phyloP scores from a whole-genome alignment of 2,329 filamentous ascomycete genomes.

The Fonsecaea pugnacius region DNA sequence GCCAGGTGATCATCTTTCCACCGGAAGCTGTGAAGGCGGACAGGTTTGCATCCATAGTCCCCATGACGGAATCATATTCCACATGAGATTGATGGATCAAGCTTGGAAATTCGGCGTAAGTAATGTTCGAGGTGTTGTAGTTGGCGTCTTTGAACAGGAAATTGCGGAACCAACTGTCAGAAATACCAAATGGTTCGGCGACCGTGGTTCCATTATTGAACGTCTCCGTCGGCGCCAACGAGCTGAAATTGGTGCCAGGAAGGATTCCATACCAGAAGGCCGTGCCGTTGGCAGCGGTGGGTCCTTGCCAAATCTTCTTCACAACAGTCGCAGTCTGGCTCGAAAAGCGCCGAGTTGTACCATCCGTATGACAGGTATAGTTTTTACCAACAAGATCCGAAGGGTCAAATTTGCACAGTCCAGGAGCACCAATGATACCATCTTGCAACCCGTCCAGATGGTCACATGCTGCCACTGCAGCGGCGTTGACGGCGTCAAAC shows the following conservation, averaged over 20 bases:
- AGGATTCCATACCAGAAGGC: constrained; percentile 45
- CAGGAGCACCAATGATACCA: constrained; percentile 35
- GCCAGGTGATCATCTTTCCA: constrained; percentile 51
- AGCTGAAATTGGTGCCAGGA: constrained; percentile 38
- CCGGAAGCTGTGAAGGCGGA: constrained; percentile 49
- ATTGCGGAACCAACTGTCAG: constrained; percentile 47
- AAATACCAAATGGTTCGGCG: constrained; percentile 37
- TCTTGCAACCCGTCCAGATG: constrained; percentile 37
- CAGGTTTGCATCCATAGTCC: constrained; percentile 45
- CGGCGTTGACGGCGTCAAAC: constrained; percentile 42
- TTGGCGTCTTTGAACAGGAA: constrained; percentile 44
- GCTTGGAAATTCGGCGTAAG: constrained; percentile 36
- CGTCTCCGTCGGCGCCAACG: constrained; percentile 40
- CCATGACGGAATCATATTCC: constrained; percentile 45
- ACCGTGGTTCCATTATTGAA: constrained; percentile 36
- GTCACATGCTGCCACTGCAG: constrained; percentile 42
- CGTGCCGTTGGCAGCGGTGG: constrained; percentile 31
- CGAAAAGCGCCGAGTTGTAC: constrained; percentile 8
- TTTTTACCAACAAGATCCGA: constrained; percentile 22
- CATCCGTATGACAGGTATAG: constrained; percentile 24
- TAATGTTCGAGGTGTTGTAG: constrained; percentile 41
- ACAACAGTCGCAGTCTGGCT: constrained; percentile 8
- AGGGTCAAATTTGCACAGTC: constrained; percentile 28
- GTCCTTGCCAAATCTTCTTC: constrained; percentile 42
- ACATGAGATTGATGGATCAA: constrained; percentile 51